Evolutionary conservation across 2,329 filamentous ascomycete species (phyloP), one percentile per base, ranked within the genome.

Genomic region (Colletotrichum paranaense): DNA sequence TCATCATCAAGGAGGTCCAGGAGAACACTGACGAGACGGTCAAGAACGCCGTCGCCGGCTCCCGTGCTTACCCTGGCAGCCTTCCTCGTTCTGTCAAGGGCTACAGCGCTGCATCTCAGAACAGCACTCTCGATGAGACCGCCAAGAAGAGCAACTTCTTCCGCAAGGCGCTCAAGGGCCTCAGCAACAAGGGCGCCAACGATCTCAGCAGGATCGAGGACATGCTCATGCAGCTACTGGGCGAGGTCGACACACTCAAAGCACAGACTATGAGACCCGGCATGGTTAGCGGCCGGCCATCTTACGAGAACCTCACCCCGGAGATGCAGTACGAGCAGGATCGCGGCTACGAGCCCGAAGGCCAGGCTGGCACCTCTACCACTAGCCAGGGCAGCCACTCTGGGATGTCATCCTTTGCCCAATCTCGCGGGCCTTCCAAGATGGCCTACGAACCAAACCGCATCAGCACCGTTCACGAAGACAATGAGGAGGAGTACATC

Each of bases 111-210:
- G 83, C 83, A 24, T 92, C 90, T 9, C 88, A 90, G 75, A 84
- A 87, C 5, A 88, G 88, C 60, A 88, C 85, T 0, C 78, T 83
- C 59, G 90, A 92, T 52, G 90, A 92, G 68, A 78, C 92, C 26
- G 88, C 89, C 57, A 98, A 98, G 89, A 95, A 95, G 80, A 94
- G 95, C 83, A 98, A 95, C 80, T 90, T 99, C n/a, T 97, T 98
- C 85, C 94, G 93, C 78, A 92, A 96, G 75, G 97, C 97, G n/a
- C 87, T 99, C 62, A 96, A 97, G 81, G 95, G 95, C 3, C 87
- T 99, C 62, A 95, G 95, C 77, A 90, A 93, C 79, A 97, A 97
- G 85, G 96, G 95, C 64, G 92, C 93, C 8, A 96, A 93, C 78
- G 97, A 99, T 78, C 89, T 98, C 64, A 91, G 92, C 76, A 93